phyloP scores from a whole-genome alignment of 345 rosid species.

The Crucihimalaya himalaica region DNA sequence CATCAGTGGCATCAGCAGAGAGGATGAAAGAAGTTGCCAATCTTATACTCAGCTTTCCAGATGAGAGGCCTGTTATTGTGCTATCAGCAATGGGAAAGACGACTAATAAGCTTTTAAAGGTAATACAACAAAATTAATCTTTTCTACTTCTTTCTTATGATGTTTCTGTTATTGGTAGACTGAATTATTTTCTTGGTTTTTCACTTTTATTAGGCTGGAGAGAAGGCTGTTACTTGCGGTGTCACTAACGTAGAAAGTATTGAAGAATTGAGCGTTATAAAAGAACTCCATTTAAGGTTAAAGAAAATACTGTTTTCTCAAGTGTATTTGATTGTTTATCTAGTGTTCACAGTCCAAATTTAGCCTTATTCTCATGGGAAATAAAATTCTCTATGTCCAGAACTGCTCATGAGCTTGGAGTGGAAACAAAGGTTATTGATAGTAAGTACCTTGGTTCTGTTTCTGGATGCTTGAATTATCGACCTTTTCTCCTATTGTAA shows the following conservation, averaged over 20 bases:
- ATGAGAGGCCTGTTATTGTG: constrained; percentile 82
- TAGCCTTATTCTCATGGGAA: constrained; percentile 14
- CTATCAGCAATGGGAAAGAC: constrained; percentile 95
- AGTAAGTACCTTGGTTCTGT: constrained; percentile 24
- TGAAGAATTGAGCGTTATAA: constrained; percentile 68
- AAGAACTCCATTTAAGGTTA: constrained; percentile 69
- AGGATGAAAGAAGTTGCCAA: constrained; percentile 86
- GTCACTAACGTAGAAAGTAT: constrained; percentile 59
- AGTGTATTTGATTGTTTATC: neutral
- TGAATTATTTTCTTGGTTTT: neutral
- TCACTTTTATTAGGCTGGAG: constrained; percentile 66
- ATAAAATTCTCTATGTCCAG: constrained; percentile 27
- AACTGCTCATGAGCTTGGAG: constrained; percentile 43
- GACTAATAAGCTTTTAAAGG: constrained; percentile 77
- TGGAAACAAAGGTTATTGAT: constrained; percentile 33
- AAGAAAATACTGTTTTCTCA: neutral
- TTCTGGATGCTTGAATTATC: constrained; percentile 9
- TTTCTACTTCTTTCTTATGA: constrained; percentile 18
- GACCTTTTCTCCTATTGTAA: neutral
- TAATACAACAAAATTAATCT: constrained; percentile 26
- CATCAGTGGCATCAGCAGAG: constrained; percentile 75
- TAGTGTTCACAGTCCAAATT: neutral
- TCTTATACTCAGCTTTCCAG: constrained; percentile 73
- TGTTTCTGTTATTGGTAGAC: neutral
- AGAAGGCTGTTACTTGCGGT: constrained; percentile 84